Percentiles rank a stretch among this genome's conserved stretches.
These are phyloP conservation scores for Cystofilobasidium bisporidii DNA, from an alignment of 768 basidiomycete genomes.

Conservation along the genomic window DNA sequence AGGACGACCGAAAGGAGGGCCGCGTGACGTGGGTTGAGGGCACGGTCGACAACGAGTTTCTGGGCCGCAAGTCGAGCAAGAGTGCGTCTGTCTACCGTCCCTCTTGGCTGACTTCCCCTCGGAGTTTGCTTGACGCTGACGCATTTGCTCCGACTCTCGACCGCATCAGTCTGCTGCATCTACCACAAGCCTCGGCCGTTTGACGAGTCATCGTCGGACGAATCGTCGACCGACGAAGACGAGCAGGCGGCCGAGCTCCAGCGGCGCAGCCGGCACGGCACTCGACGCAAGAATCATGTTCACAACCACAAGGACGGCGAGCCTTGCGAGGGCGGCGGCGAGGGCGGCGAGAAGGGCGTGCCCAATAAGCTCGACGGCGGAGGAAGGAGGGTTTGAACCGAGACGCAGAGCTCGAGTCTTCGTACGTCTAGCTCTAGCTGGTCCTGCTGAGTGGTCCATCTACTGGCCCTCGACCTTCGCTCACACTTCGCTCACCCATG, in stretches of 20 bases:
- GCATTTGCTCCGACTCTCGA: constrained; percentile 10
- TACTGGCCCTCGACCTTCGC: too few relatives aligned
- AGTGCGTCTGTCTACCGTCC: constrained; percentile 53
- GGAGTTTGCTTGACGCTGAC: constrained; percentile 1
- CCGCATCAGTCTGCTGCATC: constrained; percentile 77
- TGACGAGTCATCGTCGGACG: constrained; percentile 63
- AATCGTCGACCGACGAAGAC: constrained; percentile 31
- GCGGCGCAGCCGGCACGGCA: neutral
- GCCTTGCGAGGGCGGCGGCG: neutral
- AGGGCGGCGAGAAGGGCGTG: neutral
- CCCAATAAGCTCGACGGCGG: constrained; percentile 26
- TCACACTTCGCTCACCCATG: too few relatives aligned
- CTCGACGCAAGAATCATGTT: neutral
- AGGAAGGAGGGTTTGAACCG: neutral
- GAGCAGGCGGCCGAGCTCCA: constrained; percentile 7
- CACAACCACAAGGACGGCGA: constrained; percentile 3
- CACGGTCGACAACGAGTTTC: constrained; percentile 81
- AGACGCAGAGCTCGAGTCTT: too few relatives aligned
- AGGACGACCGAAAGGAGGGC: neutral
- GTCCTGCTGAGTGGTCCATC: too few relatives aligned
- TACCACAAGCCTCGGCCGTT: constrained; percentile 72
- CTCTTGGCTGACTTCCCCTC: neutral
- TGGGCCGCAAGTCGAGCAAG: constrained; percentile 84
- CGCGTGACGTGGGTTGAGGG: constrained; percentile 73
- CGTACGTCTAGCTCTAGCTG: too few relatives aligned